Percentiles rank a stretch among this genome's conserved stretches.
These are phyloP conservation scores for Moelleriella libera DNA, from an alignment of 2,329 filamentous ascomycete species.

Conservation along the genomic window DNA sequence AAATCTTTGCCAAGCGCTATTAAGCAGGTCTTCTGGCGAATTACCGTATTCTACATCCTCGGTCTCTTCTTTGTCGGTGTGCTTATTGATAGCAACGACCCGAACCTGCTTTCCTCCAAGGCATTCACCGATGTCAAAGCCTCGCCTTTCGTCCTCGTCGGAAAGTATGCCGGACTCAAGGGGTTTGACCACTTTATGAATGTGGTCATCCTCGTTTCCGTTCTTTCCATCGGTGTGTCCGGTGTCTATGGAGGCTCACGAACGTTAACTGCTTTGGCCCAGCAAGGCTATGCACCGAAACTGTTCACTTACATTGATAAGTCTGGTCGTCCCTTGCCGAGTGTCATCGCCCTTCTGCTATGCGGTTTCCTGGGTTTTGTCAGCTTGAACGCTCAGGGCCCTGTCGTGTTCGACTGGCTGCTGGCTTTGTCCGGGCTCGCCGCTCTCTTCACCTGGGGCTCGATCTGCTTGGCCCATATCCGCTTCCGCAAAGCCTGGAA, in stretches of 20 bases:
- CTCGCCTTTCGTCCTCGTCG: slow-evolving; percentile 45
- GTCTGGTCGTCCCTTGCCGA: slow-evolving; percentile 38
- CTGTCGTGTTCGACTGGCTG: slow-evolving; percentile 46
- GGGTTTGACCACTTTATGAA: slow-evolving; percentile 47
- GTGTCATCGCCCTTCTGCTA: slow-evolving; percentile 30
- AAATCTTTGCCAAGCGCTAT: slow-evolving; percentile 67
- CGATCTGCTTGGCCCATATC: slow-evolving; percentile 49
- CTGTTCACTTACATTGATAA: slow-evolving; percentile 44
- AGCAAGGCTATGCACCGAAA: slow-evolving; percentile 43
- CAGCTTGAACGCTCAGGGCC: slow-evolving; percentile 25
- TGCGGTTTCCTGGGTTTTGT: slow-evolving; percentile 36
- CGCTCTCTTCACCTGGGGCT: slow-evolving; percentile 50
- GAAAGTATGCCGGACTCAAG: slow-evolving; percentile 34
- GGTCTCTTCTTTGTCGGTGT: slow-evolving; percentile 38
- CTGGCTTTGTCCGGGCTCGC: slow-evolving; percentile 45
- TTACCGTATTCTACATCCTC: slow-evolving; percentile 39
- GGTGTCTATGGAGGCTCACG: slow-evolving; percentile 45
- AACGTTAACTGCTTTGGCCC: slow-evolving; percentile 42
- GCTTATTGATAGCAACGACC: slow-evolving; percentile 30
- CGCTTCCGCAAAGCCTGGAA: slow-evolving; percentile 49
- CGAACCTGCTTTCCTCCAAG: slow-evolving; percentile 26
- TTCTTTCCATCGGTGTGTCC: slow-evolving; percentile 44
- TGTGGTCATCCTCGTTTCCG: slow-evolving; percentile 41
- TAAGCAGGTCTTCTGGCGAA: slow-evolving; percentile 59
- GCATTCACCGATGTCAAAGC: slow-evolving; percentile 24